Evolutionary conservation across 2,329 filamentous ascomycete species (phyloP), one percentile per base, ranked within the genome.

Genomic region (Trematosphaeria pertusa): DNA sequence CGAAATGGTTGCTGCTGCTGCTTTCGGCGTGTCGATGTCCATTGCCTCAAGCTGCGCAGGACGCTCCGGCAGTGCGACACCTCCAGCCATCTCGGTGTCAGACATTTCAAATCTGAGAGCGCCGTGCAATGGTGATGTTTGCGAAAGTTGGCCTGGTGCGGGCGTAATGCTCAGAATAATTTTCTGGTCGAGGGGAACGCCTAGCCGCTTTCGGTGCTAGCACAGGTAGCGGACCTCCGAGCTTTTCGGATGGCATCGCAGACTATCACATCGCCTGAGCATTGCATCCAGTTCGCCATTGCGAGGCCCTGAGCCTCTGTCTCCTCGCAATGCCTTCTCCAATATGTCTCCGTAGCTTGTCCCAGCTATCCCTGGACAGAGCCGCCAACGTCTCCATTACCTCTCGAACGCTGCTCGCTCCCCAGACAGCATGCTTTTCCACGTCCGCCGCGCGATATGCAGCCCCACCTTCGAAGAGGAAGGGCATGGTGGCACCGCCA

Each of bases 401-500:
- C 24, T 48, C 64, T 28, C 68, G 65, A 35, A 43, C 41, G 43
- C 46, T 64, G 17, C 50, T 66, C 20, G 46, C 54, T 22, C 55
- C 56, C 15, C 65, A 60, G 34, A 53, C 56, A 15, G 61, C 65
- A 47, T 61, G 58, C 59, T 71, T 73, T 52, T 71, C 70, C 43
- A 72, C 69, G 15, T 68, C 69, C 24, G 43, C 62, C 12, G 46
- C 62, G 18, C 67, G 59, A 26, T 53, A 61, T 52, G 65, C 62
- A 17, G 58, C 54, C 18, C 56, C 56, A 5, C 32, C 43, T 8
- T 40, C 55, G 30, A 67, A 65, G 62, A 71, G 65, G 46, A 64
- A 59, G 52, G 47, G 44, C 43, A 47, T 58, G 44, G 42, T 48
- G 3, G 60, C 63, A 5, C 52, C 67, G 19, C 68, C 70, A 3